phyloP scores from a whole-genome alignment of 2,329 filamentous ascomycete species.

The Apiospora marii region DNA sequence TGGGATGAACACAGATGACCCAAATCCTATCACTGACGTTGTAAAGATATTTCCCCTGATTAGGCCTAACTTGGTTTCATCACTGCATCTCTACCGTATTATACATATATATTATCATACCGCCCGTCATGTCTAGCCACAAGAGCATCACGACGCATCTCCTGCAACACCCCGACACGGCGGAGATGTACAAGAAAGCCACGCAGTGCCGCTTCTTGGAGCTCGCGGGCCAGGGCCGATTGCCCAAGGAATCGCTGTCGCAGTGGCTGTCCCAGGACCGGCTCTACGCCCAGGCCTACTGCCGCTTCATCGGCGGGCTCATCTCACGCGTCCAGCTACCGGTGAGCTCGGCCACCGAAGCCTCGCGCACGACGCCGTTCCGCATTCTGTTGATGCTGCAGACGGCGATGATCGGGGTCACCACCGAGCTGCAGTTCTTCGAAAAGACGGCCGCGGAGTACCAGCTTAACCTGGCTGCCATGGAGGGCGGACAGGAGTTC shows the following conservation, averaged over 20 bases:
- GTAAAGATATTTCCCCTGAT: not conserved
- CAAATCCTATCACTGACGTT: not conserved
- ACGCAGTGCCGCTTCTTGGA: constrained; percentile 39
- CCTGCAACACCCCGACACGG: constrained; percentile 34
- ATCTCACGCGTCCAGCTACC: constrained; percentile 41
- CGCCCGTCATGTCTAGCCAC: constrained; percentile 32
- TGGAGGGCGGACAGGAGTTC: constrained; percentile 28
- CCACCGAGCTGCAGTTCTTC: constrained; percentile 41
- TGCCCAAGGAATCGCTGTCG: constrained; percentile 35
- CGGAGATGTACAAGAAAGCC: constrained; percentile 37
- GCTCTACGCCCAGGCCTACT: constrained; percentile 43
- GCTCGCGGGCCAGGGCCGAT: constrained; percentile 39
- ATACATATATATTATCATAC: constrained; percentile 27
- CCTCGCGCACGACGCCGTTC: constrained; percentile 29
- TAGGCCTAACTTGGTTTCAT: not conserved
- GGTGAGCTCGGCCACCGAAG: constrained; percentile 20
- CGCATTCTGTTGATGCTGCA: constrained; percentile 38
- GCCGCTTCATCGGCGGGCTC: constrained; percentile 41
- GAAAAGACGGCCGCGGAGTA: constrained; percentile 38
- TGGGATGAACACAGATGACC: not conserved
- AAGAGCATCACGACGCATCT: constrained; percentile 28
- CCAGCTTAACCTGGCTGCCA: constrained; percentile 34
- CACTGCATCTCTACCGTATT: not conserved
- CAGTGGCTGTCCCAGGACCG: constrained; percentile 44
- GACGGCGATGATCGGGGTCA: constrained; percentile 38